phyloP scores from a whole-genome alignment of 1,284 basidiomycete species.

The Marasmius oreades region DNA sequence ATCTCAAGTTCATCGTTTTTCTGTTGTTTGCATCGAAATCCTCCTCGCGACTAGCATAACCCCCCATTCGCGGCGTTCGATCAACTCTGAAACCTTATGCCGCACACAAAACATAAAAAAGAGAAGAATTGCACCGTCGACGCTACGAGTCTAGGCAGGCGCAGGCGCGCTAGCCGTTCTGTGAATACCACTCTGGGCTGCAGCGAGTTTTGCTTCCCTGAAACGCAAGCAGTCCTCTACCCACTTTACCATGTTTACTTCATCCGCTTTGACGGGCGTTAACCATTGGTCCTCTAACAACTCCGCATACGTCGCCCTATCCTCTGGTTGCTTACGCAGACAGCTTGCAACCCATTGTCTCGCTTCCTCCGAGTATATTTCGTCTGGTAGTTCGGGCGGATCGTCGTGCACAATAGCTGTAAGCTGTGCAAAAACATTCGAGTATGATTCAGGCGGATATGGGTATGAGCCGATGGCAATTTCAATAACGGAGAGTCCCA shows the following conservation, averaged over 20 bases:
- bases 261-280: slow-evolving; percentile 42
- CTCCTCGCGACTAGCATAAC: background rate
- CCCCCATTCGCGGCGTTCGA: background rate
- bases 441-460: slow-evolving; percentile 97
- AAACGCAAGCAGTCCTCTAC: slow-evolving; percentile 57
- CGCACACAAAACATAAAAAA: background rate
- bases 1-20: too few species aligned
- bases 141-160: background rate
- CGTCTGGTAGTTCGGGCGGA: slow-evolving; percentile 77
- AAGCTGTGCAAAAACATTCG: slow-evolving; percentile 85
- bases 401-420: slow-evolving; percentile 96
- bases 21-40: background rate
- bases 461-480: slow-evolving; percentile 91
- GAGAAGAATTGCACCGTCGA: background rate
- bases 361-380: slow-evolving; percentile 41
- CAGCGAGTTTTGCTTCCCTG: slow-evolving; percentile 13
- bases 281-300: slow-evolving; percentile 53
- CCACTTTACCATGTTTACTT: slow-evolving; percentile 85
- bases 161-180: background rate
- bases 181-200: background rate
- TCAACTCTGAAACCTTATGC: background rate
- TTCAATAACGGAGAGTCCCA: slow-evolving; percentile 95
- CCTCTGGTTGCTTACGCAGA: slow-evolving; percentile 74
- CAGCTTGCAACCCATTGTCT: slow-evolving; percentile 62
- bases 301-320: slow-evolving; percentile 82